Percentiles rank a stretch among this genome's conserved stretches.
phyloP scores from a whole-genome alignment of 306 rosid genomes.

The Heteromeles arbutifolia region DNA sequence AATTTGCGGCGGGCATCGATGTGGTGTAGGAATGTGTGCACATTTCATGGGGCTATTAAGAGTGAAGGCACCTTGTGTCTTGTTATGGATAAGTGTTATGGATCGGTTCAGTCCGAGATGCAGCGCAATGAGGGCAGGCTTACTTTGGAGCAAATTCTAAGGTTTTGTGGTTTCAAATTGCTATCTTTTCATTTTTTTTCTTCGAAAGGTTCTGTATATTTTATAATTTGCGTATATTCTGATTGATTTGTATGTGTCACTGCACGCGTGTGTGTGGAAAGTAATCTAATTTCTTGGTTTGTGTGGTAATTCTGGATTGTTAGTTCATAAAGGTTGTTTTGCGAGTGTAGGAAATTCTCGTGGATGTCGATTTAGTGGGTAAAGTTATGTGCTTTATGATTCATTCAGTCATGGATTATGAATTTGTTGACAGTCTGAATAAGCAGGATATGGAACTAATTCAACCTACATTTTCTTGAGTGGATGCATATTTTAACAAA shows the following conservation, averaged over 20 bases:
- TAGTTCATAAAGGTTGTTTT: background rate
- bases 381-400: background rate
- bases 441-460: background rate
- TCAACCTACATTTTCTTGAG: background rate
- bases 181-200: background rate
- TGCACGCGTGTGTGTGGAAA: background rate
- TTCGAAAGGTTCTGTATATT: background rate
- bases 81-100: constrained; percentile 77
- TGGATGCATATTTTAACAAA: background rate
- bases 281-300: background rate
- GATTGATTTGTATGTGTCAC: background rate
- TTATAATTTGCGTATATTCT: background rate
- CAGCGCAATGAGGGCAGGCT: constrained; percentile 88
- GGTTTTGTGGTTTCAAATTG: constrained; percentile 37
- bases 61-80: constrained; percentile 75
- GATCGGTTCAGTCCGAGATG: constrained; percentile 95
- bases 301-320: background rate
- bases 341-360: background rate
- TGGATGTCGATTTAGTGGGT: constrained; percentile 3
- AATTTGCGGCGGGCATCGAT: constrained; percentile 79
- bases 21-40: constrained; percentile 98
- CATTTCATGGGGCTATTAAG: constrained; percentile 81
- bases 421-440: background rate
- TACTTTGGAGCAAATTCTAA: constrained; percentile 94
- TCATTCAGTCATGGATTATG: background rate